Percentiles rank a stretch among this genome's conserved stretches.
These are phyloP conservation scores for Mortierella sp. DNA, from an alignment of 371 early-diverging fungal species.

Conservation along the genomic window DNA sequence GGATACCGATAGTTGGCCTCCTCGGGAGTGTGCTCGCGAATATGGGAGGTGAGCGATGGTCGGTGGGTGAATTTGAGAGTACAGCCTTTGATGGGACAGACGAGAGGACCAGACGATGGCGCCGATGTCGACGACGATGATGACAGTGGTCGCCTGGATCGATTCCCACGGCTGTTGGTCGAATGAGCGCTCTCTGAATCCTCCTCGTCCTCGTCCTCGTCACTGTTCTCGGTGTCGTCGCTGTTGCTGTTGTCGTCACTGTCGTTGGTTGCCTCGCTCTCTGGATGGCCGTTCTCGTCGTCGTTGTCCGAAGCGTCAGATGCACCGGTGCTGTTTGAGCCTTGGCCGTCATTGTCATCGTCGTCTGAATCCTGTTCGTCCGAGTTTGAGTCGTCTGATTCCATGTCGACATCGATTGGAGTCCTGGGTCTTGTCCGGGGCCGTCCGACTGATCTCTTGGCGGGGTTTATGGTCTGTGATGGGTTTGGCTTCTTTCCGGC, in stretches of 20 bases:
- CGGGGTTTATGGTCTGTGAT: neutral
- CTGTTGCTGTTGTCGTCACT: neutral
- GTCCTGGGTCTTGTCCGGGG: constrained; percentile 1
- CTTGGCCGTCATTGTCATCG: neutral
- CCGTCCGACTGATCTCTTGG: constrained; percentile 8
- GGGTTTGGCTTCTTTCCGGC: neutral
- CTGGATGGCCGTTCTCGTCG: too few species aligned
- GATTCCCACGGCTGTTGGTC: neutral
- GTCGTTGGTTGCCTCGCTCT: neutral
- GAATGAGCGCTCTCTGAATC: neutral
- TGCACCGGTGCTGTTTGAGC: neutral
- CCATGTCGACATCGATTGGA: constrained; percentile 4
- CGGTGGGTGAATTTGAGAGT: neutral
- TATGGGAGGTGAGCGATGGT: neutral
- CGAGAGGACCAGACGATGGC: neutral
- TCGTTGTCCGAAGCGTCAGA: neutral
- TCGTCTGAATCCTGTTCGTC: neutral
- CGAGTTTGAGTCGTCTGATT: neutral
- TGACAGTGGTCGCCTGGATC: constrained; percentile 2
- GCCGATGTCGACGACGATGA: constrained; percentile 2
- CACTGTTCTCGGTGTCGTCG: neutral
- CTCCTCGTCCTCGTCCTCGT: neutral
- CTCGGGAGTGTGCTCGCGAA: neutral
- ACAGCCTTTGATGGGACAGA: constrained; percentile 4
- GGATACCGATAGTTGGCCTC: neutral